Base-by-base conservation (phyloP, 164 flowering plant genomes). In the Vitis amurensis region DNA sequence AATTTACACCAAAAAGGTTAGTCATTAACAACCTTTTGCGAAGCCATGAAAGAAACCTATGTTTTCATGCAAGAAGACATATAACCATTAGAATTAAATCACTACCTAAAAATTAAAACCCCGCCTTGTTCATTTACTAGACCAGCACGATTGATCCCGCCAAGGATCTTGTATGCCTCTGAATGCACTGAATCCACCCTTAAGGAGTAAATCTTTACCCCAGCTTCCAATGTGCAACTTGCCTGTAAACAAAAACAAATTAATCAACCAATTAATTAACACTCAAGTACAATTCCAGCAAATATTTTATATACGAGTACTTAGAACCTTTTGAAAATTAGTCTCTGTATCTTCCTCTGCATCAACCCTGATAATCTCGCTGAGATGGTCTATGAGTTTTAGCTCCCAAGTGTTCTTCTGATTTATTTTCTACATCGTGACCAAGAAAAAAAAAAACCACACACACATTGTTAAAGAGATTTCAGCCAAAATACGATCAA, bases 401-500 rank as follows among this genome's bases (percentile, higher is more conserved):
- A 95, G 82, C 74, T 93, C 97, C 99, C 99, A 93, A 2, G 98
- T 95, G 61, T 93, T 93, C 81, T 91, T 95, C 80, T 93, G 99
- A 76, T 91, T 95, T 14, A 95, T 95, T 88, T 91, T 95, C 99
- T 95, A 79, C 75, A 67, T 12, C 31, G 27, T 23, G 27, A 23
- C 27, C 27, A 23, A 23, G 27, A 23, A 23, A 23, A 23, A 23
- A 23, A 23, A 23, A 23, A 23, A 19, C 0, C 27, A 23, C 27
- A 23, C 27, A 23, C 27, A 23, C 27, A 23, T 23, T 23, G 27
- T 23, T 0, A 23, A 23, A 23, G 27, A 23, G 27, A 23, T 23
- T 23, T 23, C 27, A 23, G 27, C 0, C 27, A 23, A 23, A 23
- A 23, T 23, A 23, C 27, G 27, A 23, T 23, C 27, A 23, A 2